A percentile compares a stretch with the other conserved stretches of the same genome.
Conservation (phyloP, 345 rosid genomes). For the Heritiera littoralis region DNA sequence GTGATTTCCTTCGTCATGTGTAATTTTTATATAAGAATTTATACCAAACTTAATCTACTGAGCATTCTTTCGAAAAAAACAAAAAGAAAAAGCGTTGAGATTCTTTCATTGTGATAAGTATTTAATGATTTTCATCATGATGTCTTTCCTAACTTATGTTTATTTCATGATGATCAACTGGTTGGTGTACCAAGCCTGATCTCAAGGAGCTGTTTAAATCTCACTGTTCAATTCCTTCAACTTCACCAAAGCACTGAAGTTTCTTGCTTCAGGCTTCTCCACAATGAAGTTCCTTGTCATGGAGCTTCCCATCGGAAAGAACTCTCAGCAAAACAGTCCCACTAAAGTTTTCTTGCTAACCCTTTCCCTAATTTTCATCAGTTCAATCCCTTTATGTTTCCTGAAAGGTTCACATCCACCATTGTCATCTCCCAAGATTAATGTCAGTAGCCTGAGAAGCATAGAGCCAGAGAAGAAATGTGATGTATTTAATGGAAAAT, state of each 20-base stretch:
- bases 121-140: neutral
- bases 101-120: neutral
- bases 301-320: conserved; percentile 14
- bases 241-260: neutral
- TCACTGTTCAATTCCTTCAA: neutral
- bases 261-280: conserved; percentile 12
- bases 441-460: neutral
- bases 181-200: neutral
- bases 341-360: conserved; percentile 14
- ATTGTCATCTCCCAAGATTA: conserved; percentile 3
- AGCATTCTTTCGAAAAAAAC: neutral
- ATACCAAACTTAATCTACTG: neutral
- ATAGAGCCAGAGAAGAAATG: conserved; percentile 27
- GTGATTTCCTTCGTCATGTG: neutral
- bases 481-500: conserved; percentile 42
- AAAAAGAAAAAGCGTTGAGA: neutral
- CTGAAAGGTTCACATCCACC: conserved; percentile 3
- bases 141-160: neutral
- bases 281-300: conserved; percentile 26
- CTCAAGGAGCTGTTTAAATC: neutral
- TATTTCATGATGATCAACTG: neutral
- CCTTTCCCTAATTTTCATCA: conserved; percentile 20
- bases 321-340: conserved; percentile 1
- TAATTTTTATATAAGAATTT: neutral
- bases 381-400: conserved; percentile 27